Percentiles rank a stretch among this genome's conserved stretches.
Conservation (phyloP, 306 rosid genomes). For the Ziziphus jujuba region DNA sequence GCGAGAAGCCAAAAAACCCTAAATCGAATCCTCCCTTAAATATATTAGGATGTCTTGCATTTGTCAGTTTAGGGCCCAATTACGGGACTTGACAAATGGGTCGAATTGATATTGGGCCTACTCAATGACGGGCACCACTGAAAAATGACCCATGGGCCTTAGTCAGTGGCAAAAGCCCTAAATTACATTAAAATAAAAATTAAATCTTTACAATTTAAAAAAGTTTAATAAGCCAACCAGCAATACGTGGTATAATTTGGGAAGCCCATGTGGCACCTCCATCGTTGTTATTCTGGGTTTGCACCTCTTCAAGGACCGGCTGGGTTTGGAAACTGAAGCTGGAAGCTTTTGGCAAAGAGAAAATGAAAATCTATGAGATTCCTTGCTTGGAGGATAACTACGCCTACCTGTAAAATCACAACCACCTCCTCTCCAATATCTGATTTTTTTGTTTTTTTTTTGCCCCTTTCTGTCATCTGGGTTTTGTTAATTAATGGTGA, state of each 20-base stretch:
- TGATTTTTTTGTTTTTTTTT: not conserved
- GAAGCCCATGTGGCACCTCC: not conserved
- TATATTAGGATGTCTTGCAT: too few relatives aligned
- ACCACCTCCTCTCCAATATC: not conserved
- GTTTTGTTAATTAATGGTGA: not conserved
- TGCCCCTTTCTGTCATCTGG: not conserved
- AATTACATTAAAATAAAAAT: too few relatives aligned
- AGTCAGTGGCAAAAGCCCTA: too few relatives aligned
- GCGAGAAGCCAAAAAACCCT: not conserved
- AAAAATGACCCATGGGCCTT: too few relatives aligned
- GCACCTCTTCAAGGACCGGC: too few relatives aligned
- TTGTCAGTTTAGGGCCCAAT: too few relatives aligned
- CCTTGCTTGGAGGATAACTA: constrained; percentile 56
- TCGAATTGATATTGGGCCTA: too few relatives aligned
- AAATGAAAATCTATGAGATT: constrained; percentile 43
- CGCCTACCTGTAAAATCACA: constrained; percentile 41
- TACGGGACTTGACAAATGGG: too few relatives aligned
- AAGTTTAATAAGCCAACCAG: not conserved
- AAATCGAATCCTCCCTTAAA: not conserved
- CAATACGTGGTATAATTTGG: not conserved
- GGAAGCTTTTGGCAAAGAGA: not conserved
- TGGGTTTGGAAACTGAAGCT: too few relatives aligned
- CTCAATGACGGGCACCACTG: too few relatives aligned
- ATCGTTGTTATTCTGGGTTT: not conserved
- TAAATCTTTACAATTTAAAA: too few relatives aligned